Evolutionary conservation across 805 yeast genomes (phyloP).

Genomic region (Barnettozyma wickerhamii): DNA sequence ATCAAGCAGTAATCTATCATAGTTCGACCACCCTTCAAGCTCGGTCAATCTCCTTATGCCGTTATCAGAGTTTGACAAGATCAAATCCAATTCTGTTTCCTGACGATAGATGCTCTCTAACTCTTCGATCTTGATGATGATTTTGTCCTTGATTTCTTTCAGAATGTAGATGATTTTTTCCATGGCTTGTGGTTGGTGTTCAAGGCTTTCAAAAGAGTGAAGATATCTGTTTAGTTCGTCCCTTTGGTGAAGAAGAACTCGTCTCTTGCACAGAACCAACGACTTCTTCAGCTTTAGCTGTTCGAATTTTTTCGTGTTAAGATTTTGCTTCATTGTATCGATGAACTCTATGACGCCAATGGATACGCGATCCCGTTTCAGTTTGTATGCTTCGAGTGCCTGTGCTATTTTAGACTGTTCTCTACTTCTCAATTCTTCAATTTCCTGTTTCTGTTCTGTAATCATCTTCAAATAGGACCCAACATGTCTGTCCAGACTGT

Average conservation of each 20-base stretch:
- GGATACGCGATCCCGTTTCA: conserved; percentile 35
- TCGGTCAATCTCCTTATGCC: conserved; percentile 45
- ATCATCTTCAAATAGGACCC: conserved; percentile 83
- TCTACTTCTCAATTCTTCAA: conserved; percentile 58
- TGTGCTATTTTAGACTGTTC: conserved; percentile 41
- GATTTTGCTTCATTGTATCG: conserved; percentile 35
- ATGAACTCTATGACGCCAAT: conserved; percentile 38
- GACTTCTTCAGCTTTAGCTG: conserved; percentile 38
- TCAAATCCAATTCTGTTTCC: conserved; percentile 49
- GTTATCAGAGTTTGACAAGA: conserved; percentile 42
- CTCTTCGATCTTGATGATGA: conserved; percentile 42
- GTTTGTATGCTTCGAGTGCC: conserved; percentile 32
- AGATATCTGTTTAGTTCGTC: conserved; percentile 31
- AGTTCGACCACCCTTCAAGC: conserved; percentile 51
- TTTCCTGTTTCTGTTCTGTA: conserved; percentile 72
- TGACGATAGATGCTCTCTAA: conserved; percentile 46
- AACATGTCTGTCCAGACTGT: conserved; percentile 74
- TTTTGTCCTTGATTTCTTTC: conserved; percentile 32
- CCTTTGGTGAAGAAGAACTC: conserved; percentile 38
- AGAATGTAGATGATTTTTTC: conserved; percentile 23
- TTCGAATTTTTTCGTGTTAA: conserved; percentile 41
- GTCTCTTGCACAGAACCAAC: conserved; percentile 33
- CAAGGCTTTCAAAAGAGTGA: conserved; percentile 19
- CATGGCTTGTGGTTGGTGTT: conserved; percentile 24
- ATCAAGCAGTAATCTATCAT: conserved; percentile 40